These are phyloP conservation scores for Eucalyptus curtisii DNA, from an alignment of 345 rosid species.

Conservation along the genomic window DNA sequence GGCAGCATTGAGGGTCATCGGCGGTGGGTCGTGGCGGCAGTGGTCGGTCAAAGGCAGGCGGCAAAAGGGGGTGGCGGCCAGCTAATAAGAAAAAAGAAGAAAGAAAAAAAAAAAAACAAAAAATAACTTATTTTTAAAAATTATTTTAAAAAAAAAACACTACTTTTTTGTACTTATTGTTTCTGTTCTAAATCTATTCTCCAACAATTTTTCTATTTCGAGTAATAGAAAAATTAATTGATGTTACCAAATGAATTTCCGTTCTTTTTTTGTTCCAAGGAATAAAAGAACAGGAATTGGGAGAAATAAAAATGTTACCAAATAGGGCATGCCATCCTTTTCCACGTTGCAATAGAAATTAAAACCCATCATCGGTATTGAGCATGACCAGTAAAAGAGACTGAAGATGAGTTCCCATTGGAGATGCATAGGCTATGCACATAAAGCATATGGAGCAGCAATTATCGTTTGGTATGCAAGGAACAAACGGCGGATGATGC, in stretches of 20 bases:
- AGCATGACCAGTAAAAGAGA: neutral
- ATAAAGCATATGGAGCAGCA: neutral
- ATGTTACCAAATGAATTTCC: too few species aligned
- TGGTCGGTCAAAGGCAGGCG: rapidly evolving
- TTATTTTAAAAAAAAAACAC: rapidly evolving
- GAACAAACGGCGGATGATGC: neutral
- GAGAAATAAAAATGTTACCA: rapidly evolving
- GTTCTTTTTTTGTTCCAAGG: rapidly evolving
- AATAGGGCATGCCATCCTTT: rapidly evolving
- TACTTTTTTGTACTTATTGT: rapidly evolving
- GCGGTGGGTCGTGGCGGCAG: rapidly evolving
- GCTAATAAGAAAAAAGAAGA: too few species aligned
- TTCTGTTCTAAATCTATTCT: rapidly evolving
- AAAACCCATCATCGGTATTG: neutral
- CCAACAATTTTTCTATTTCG: rapidly evolving
- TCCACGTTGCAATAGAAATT: neutral
- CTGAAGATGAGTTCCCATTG: neutral
- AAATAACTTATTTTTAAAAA: rapidly evolving
- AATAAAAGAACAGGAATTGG: rapidly evolving
- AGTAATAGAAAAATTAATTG: too few species aligned
- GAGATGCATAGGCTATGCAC: neutral
- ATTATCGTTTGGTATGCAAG: neutral
- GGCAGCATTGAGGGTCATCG: rapidly evolving
- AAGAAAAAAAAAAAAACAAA: rapidly evolving
- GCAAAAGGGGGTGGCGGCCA: rapidly evolving